phyloP scores from a whole-genome alignment of 208 protist species.

The Leishmania amazonensis region DNA sequence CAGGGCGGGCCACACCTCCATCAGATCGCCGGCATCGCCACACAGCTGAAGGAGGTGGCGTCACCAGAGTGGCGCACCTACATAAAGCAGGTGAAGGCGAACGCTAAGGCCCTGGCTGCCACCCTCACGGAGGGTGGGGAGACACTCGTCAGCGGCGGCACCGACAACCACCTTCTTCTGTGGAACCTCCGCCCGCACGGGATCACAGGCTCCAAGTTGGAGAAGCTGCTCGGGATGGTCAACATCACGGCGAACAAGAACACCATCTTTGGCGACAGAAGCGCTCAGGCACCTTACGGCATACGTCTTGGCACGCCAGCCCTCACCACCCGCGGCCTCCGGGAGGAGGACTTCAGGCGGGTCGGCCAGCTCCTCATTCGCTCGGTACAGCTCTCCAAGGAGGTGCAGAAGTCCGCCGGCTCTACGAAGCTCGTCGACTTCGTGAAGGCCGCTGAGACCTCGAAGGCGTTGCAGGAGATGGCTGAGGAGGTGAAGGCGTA shows the following conservation, averaged over 20 bases:
- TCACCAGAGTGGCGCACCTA: constrained; percentile 96
- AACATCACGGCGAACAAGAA: constrained; percentile 98
- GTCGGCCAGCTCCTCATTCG: constrained; percentile 93
- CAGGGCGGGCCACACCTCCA: constrained; percentile 99
- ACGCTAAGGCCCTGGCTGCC: constrained; percentile 87
- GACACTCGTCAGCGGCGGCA: constrained; percentile 95
- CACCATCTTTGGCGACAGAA: constrained; percentile 94
- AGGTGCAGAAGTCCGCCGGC: constrained; percentile 61
- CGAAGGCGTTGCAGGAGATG: constrained; percentile 55
- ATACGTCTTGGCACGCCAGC: constrained; percentile 96
- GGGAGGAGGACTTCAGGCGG: constrained; percentile 89
- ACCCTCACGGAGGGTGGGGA: constrained; percentile 88
- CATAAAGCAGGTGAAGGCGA: constrained; percentile 90
- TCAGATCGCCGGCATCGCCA: constrained; percentile 97
- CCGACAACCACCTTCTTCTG: constrained; percentile 98
- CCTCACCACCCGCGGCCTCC: constrained; percentile 95
- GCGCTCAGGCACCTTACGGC: constrained; percentile 92
- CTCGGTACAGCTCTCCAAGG: constrained; percentile 78
- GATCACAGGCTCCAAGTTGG: constrained; percentile 96
- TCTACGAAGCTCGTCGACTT: constrained; percentile 87
- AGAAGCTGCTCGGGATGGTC: constrained; percentile 93
- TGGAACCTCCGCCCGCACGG: constrained; percentile 96
- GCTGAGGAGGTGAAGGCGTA: constrained; percentile 83
- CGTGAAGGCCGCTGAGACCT: constrained; percentile 49
- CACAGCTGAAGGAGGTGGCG: constrained; percentile 95